These are phyloP conservation scores for Geranium incanum DNA, from an alignment of 441 rosid species.

Conservation along the genomic window DNA sequence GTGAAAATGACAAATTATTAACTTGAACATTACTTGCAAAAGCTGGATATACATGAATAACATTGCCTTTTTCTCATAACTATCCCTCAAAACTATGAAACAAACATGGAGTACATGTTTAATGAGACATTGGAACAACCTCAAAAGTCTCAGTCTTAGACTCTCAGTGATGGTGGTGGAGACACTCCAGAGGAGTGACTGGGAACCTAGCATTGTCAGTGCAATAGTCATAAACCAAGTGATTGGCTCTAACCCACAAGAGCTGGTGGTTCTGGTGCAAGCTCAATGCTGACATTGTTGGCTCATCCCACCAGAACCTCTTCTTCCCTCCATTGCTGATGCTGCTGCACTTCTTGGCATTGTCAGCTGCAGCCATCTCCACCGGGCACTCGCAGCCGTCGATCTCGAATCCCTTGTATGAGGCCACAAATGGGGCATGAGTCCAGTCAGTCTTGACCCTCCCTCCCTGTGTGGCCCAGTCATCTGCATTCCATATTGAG, in stretches of 20 bases:
- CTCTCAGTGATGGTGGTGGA: not conserved
- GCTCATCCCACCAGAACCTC: constrained; percentile 4
- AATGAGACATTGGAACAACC: no score
- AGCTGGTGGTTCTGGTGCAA: constrained; percentile 7
- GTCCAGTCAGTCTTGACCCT: constrained; percentile 5
- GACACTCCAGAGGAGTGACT: not conserved
- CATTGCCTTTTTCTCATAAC: no score
- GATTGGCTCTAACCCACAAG: not conserved
- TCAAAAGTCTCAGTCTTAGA: no score
- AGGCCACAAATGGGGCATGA: constrained; percentile 2
- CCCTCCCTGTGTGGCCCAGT: constrained; percentile 2
- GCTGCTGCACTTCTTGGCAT: no score
- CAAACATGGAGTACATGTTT: not conserved
- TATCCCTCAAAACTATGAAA: not conserved
- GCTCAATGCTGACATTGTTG: not conserved
- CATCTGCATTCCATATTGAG: constrained; percentile 3
- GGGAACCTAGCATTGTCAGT: not conserved
- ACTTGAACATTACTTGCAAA: no score
- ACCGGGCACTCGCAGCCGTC: not conserved
- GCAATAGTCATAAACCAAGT: constrained; percentile 7
- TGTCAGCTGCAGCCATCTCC: no score
- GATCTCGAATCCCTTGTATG: not conserved
- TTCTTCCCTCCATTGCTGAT: not conserved
- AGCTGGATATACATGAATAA: no score
- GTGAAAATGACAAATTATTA: no score